These are phyloP conservation scores for Petunia axillaris DNA, from an alignment of 257 asterid species.

Conservation along the genomic window DNA sequence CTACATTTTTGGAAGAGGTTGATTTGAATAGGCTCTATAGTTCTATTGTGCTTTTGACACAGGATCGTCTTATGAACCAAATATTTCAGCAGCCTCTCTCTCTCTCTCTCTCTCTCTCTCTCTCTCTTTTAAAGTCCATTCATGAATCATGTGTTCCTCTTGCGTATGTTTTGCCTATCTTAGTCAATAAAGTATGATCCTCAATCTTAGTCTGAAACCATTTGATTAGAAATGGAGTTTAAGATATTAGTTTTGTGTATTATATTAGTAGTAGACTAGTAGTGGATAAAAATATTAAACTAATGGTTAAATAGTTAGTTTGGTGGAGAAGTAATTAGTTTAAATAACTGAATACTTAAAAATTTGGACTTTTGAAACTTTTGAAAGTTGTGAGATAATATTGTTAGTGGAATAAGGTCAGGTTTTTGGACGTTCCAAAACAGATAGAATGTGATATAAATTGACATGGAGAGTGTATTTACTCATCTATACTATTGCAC, in stretches of 20 bases:
- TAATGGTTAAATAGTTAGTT: neutral
- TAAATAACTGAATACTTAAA: neutral
- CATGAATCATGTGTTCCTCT: slow-evolving; percentile 13
- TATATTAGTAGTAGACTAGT: neutral
- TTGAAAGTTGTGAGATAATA: slow-evolving; percentile 6
- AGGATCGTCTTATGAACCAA: neutral
- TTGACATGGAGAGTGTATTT: neutral
- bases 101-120: neutral
- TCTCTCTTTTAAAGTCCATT: neutral
- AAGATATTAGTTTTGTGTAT: slow-evolving; percentile 20
- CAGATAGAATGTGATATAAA: neutral
- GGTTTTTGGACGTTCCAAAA: slow-evolving; percentile 18
- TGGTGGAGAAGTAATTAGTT: neutral
- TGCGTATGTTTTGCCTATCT: neutral
- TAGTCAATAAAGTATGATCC: neutral
- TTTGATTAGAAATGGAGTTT: slow-evolving; percentile 13
- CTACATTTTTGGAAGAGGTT: neutral
- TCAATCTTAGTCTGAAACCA: neutral
- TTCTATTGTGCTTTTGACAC: slow-evolving; percentile 16
- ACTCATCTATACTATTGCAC: slow-evolving; percentile 1
- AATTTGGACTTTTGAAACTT: slow-evolving; percentile 6
- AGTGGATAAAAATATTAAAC: neutral
- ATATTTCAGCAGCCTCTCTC: neutral
- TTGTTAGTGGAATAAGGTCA: neutral
- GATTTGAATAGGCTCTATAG: slow-evolving; percentile 5